phyloP scores from a whole-genome alignment of 805 yeast genomes.

The Spencermartinsiella europaea region DNA sequence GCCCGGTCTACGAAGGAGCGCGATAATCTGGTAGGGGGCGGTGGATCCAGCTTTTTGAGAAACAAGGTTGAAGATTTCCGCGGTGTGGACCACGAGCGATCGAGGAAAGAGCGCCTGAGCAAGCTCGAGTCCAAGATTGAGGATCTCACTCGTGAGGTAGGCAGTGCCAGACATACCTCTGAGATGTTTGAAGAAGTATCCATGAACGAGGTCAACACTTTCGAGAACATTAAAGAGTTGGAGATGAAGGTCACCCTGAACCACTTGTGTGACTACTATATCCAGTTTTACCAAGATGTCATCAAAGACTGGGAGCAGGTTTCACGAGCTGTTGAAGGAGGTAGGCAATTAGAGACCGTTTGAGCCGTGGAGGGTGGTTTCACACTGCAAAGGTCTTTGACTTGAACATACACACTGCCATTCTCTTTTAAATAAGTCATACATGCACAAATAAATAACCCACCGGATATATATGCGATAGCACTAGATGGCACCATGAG shows the following conservation, averaged over 20 bases:
- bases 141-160: conserved; percentile 46
- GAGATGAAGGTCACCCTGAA: conserved; percentile 71
- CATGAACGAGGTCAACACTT: conserved; percentile 52
- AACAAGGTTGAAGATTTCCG: conserved; percentile 57
- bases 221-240: conserved; percentile 72
- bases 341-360: too few relatives aligned
- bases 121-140: conserved; percentile 47
- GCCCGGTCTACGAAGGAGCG: conserved; percentile 66
- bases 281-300: conserved; percentile 63
- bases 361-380: neutral
- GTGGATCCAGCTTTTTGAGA: conserved; percentile 48
- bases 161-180: conserved; percentile 44
- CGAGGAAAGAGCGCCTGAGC: conserved; percentile 47
- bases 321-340: conserved; percentile 3
- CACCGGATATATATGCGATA: too few relatives aligned
- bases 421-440: too few relatives aligned
- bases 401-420: neutral
- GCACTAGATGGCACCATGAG: too few relatives aligned
- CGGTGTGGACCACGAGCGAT: conserved; percentile 56
- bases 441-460: too few relatives aligned
- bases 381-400: neutral
- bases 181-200: conserved; percentile 55
- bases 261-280: conserved; percentile 70
- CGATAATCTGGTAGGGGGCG: conserved; percentile 46
- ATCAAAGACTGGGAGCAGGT: conserved; percentile 59